Base-by-base conservation (phyloP, 2,329 filamentous ascomycete species). In the Neofusicoccum parvum region DNA sequence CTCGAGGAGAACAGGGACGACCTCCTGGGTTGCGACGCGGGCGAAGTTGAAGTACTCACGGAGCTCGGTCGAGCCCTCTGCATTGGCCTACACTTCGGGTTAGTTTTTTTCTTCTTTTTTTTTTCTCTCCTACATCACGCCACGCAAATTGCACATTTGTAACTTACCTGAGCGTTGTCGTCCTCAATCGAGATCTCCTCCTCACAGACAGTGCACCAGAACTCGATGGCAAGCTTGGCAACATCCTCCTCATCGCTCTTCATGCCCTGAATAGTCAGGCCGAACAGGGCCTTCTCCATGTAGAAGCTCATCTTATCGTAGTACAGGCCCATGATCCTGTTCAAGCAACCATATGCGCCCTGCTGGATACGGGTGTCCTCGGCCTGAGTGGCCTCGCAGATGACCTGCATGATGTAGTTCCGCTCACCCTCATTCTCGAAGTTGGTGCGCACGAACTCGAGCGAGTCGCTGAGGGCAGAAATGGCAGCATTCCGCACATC, bases 241-340 rank as follows among this genome's bases (percentile, higher is more conserved):
- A 99, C 95, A 77, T 99, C 95, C 80, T 99, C 95, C 72, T 99
- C 95, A 7, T 94, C 90, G 73, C 89, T 96, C 87, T 97, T 97
- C 95, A 99, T 99, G 71, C 95, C 95, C 77, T 97, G 89, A 69
- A 99, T 97, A 45, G 95, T 99, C 46, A 99, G 86, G 66, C 95
- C 95, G 73, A 99, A 99, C 49, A 99, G 86, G 41, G 95, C 95
- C 87, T 98, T 98, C 85, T 99, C 95, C 95, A 99, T 99, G 84
- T 99, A 99, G 82, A 97, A 99, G 74, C 94, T 90, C 95, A 99
- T 99, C 83, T 97, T 96, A 75, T 99, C 95, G 79, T 99, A 99
- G 85, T 99, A 99, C 69, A 97, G 87, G 67, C 87, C 92, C 95
- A 99, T 99, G 80, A 99, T 98, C 74, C 95, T 89, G 86, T 99